Conservation (phyloP, 1,284 basidiomycete genomes). For the Ceratobasidium sp. region DNA sequence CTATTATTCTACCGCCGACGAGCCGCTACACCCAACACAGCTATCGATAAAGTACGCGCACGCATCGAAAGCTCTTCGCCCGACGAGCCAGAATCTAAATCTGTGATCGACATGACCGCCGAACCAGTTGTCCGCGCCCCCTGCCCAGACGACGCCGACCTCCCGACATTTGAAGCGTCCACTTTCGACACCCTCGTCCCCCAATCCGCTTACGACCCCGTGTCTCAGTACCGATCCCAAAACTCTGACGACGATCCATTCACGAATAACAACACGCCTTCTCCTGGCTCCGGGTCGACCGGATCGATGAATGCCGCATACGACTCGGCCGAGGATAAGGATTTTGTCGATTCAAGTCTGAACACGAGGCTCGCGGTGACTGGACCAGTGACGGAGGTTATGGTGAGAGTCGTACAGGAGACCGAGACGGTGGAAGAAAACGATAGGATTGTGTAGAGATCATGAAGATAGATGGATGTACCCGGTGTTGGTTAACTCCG, state of each 20-base stretch:
- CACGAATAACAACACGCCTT: constrained; percentile 13
- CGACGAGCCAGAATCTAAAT: neutral
- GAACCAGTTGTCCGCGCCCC: neutral
- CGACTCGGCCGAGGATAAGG: constrained; percentile 24
- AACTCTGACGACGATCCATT: constrained; percentile 29
- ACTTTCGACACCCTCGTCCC: constrained; percentile 16
- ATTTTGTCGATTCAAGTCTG: constrained; percentile 4
- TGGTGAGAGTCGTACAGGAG: constrained; percentile 5
- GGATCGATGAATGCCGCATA: neutral
- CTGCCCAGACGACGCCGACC: constrained; percentile 11
- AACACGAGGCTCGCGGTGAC: constrained; percentile 5
- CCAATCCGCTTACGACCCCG: neutral
- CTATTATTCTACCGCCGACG: constrained; percentile 95
- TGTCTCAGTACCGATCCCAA: constrained; percentile 18
- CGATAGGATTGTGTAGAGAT: constrained; percentile 1
- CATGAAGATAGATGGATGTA: neutral
- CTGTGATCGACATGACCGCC: neutral
- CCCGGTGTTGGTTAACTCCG: neutral
- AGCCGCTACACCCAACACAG: constrained; percentile 66
- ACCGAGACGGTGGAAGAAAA: neutral
- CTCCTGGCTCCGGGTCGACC: neutral
- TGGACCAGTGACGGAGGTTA: constrained; percentile 13
- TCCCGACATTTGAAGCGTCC: constrained; percentile 16
- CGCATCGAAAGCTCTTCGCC: constrained; percentile 5
- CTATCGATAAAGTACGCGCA: constrained; percentile 21